Base-by-base conservation (phyloP, 805 yeast species). In the Nakazawaea molendinolei region DNA sequence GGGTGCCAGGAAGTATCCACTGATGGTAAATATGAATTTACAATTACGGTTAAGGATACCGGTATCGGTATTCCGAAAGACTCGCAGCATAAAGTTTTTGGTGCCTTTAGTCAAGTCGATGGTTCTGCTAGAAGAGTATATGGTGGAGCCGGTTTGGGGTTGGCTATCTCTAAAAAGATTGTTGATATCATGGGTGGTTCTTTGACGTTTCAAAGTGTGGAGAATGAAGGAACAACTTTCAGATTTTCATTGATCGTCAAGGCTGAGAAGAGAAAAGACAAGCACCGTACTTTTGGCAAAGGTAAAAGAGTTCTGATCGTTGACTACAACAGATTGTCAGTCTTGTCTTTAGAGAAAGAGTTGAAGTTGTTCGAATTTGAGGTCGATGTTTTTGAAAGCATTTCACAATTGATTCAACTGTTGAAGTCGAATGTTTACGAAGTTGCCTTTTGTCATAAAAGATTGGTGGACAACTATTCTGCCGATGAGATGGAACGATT, bases 81-180 rank as follows among this genome's bases (percentile, higher is more conserved):
- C 30, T 60, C 71, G 5, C 49, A 60, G n/a, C 50, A 55, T 28
- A 69, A 66, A 49, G 66, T 71, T 4, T 71, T 71, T 47, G 65
- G 71, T 5, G 74, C 74, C 4, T 71, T 71, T 44, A 64, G 71
- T 28, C 78, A 72, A 51, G 76, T 69, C n/a, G 78, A 71, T 46
- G 74, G 74, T 3, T 67, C 74, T 8, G 62, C 75, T 1, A 55
- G 71, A 39, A 49, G 78, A 41, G 65, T 56, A 8, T 67, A 61
- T 52, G 78, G 78, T 3, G 78, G 78, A 3, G 61, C 76, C 0
- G 76, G 76, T 1, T 49, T 69, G 8, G 76, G 76, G 0, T 50
- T 69, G 26, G 70, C 74, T 1, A 69, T 69, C 23, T 63, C 69
- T 22, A 66, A 65, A 47, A 67, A 66, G 45, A 55, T 69, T 22